Evolutionary conservation across 2,329 filamentous ascomycete species (phyloP).

Genomic region (Colletotrichum simmondsii): DNA sequence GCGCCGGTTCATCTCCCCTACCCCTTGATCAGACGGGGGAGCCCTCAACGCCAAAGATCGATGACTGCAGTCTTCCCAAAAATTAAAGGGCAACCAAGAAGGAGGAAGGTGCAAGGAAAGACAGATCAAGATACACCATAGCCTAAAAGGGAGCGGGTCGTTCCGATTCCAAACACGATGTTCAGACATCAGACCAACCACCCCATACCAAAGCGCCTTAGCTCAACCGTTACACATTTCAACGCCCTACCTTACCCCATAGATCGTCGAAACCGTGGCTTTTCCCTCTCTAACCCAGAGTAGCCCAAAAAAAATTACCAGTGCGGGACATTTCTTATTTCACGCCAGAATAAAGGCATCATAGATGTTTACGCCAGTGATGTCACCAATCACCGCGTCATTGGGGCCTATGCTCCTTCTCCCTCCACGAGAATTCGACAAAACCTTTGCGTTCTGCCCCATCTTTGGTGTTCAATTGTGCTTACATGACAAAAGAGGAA

Average conservation of each 20-base stretch:
- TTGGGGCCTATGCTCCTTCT: not conserved
- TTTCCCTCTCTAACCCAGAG: not conserved
- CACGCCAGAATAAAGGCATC: slow-evolving; percentile 13
- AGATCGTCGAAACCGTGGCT: not conserved
- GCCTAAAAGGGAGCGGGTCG: not conserved
- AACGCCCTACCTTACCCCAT: not conserved
- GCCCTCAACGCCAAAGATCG: too few relatives aligned
- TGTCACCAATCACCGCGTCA: slow-evolving; percentile 23
- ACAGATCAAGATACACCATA: too few relatives aligned
- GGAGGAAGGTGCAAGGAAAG: not conserved
- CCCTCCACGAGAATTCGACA: not conserved
- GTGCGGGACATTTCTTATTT: slow-evolving; percentile 21
- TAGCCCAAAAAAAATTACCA: not conserved
- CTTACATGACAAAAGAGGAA: not conserved
- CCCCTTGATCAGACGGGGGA: not conserved
- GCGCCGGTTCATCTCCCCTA: not conserved
- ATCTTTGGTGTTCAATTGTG: accelerated
- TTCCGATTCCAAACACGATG: not conserved
- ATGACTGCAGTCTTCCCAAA: not conserved
- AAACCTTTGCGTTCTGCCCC: not conserved
- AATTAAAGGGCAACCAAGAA: not conserved
- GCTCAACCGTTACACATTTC: not conserved
- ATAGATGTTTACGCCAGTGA: slow-evolving; percentile 21
- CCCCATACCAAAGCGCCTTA: not conserved
- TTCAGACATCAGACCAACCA: not conserved